Evolutionary conservation across 371 early-diverging fungal species (phyloP).

Genomic region (Syncephalastrum contaminatum): DNA sequence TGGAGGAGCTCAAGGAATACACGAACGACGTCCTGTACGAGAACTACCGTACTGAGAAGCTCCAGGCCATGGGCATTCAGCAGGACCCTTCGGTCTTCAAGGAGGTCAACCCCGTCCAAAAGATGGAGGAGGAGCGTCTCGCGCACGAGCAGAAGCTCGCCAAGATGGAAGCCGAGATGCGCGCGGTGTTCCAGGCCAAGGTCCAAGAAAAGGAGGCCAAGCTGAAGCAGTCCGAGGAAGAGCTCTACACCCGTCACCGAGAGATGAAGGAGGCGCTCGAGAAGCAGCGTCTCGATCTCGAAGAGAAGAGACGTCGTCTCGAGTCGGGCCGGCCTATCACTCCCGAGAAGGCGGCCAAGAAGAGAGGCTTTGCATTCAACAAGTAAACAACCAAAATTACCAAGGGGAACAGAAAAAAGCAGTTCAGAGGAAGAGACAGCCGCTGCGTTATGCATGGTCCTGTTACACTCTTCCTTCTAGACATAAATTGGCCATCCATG

Average conservation of each 20-base stretch:
- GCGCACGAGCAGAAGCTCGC: conserved; percentile 94
- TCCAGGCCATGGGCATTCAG: conserved; percentile 77
- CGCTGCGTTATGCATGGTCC: too few species aligned
- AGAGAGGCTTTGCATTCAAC: conserved; percentile 80
- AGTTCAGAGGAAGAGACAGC: too few species aligned
- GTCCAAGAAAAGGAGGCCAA: conserved; percentile 97
- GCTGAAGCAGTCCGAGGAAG: conserved; percentile 95
- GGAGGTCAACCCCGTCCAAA: conserved; percentile 86
- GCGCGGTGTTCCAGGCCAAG: conserved; percentile 96
- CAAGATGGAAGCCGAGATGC: conserved; percentile 98
- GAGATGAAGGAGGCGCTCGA: conserved; percentile 97
- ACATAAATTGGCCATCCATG: background rate
- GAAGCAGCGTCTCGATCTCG: conserved; percentile 89
- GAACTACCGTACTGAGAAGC: conserved; percentile 92
- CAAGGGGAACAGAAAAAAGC: too few species aligned
- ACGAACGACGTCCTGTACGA: conserved; percentile 95
- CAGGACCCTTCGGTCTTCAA: conserved; percentile 80
- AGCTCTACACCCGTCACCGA: conserved; percentile 93
- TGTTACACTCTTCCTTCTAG: background rate
- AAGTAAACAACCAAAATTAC: conserved; percentile 30
- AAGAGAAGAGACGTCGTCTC: conserved; percentile 90
- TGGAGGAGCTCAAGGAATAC: conserved; percentile 92
- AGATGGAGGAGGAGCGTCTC: conserved; percentile 90
- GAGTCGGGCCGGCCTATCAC: conserved; percentile 84
- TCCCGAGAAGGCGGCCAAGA: conserved; percentile 78